Evolutionary conservation across 2,329 filamentous ascomycete genomes (phyloP), one percentile per base, ranked within the genome.

Genomic region (Pseudonectria foliicola): DNA sequence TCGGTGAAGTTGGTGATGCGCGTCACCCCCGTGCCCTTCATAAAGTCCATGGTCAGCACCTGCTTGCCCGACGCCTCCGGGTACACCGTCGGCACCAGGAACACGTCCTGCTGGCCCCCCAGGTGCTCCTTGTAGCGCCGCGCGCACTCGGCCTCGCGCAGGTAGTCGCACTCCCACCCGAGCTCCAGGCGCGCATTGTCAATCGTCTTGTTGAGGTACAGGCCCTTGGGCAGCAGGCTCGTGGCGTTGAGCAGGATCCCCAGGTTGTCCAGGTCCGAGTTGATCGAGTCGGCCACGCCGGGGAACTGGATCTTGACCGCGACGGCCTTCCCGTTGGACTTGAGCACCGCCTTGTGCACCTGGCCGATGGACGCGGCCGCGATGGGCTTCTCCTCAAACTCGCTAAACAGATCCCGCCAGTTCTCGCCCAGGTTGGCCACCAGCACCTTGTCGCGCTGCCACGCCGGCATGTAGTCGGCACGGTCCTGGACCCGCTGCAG

Each of bases 231-330:
- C 1, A 98, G 72, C 16, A 98, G 75, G 38, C 85, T 81, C 5
- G 89, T 94, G 16, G 92, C 92, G 6, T 86, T 92, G 10, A 98
- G 76, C 2, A 98, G 79, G 37, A 98, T 75, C 7, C 84, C 86
- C 23, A 98, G 73, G 53, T 98, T 98, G 62, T 87, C 93, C 2
- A 98, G 73, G 53, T 98, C 92, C 1, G 90, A 95, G 60, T 95
- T 88, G 58, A 98, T 98, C 4, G 89, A 96, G 59, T 86, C 82
- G 13, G 90, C 86, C 2, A 98, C 92, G 11, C 93, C 93, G 1
- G 92, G 92, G 51, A 98, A 98, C 60, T 98, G 92, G 8, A 98
- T 82, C 62, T 98, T 98, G 53, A 98, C 89, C 4, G 92, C 92
- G 0, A 98, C 92, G 28, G 72, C 69, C 45, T 80, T 71, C 26